A percentile compares a stretch with the other conserved stretches of the same genome.
Conservation (phyloP, 2,329 filamentous ascomycete species). For the Talaromyces sp. region DNA sequence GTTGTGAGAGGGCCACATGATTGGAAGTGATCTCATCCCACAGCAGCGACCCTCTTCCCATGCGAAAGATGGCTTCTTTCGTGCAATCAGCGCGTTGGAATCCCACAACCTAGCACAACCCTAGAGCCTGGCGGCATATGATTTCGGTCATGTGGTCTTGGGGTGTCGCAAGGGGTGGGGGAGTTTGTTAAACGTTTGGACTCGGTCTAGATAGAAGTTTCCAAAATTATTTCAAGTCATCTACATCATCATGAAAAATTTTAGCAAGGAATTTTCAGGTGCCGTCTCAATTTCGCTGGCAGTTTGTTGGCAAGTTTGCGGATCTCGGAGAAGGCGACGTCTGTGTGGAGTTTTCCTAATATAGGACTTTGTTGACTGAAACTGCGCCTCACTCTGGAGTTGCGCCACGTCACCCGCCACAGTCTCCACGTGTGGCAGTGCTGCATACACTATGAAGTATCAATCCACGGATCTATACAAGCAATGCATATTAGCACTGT, state of each 20-base stretch:
- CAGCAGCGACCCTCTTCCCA: constrained; percentile 8
- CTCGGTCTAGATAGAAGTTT: background rate
- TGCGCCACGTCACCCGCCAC: constrained; percentile 22
- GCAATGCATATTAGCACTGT: background rate
- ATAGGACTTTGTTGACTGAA: constrained; percentile 13
- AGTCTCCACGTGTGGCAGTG: constrained; percentile 6
- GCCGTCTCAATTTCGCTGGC: constrained; percentile 1
- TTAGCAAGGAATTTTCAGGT: no score
- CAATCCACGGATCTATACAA: background rate
- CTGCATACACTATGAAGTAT: constrained; percentile 6
- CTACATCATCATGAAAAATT: no score
- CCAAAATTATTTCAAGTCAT: background rate
- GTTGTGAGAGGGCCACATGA: constrained; percentile 5
- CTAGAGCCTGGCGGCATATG: constrained; percentile 28
- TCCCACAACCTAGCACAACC: constrained; percentile 15
- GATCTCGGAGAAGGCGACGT: constrained; percentile 1
- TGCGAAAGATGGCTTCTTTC: constrained; percentile 9
- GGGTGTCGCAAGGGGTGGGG: background rate
- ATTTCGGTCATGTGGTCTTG: constrained; percentile 28
- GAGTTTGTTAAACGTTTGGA: background rate
- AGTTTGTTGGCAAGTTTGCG: background rate
- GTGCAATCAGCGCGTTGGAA: constrained; percentile 17
- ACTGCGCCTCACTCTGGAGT: constrained; percentile 9
- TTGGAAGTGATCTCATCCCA: constrained; percentile 23
- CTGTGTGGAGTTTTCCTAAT: constrained; percentile 8